These are phyloP conservation scores for Oryza longistaminata DNA, from an alignment of 176 grass and related monocot genomes.

Conservation along the genomic window DNA sequence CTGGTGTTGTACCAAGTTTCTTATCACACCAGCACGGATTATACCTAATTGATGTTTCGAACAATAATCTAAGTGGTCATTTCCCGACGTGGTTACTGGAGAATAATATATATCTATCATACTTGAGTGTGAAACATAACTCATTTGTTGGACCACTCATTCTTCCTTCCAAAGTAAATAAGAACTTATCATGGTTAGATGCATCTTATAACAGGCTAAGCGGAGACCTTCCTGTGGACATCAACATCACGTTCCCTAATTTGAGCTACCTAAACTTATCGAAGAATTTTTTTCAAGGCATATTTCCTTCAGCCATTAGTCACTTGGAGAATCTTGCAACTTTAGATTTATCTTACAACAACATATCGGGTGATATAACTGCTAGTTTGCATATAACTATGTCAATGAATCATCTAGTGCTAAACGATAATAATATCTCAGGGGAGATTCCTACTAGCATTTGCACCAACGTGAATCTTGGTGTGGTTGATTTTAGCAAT, in stretches of 20 bases:
- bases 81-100: conserved; percentile 39
- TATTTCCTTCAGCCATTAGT: neutral
- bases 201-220: conserved; percentile 19
- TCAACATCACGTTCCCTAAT: conserved; percentile 20
- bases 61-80: conserved; percentile 20
- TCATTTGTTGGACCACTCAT: conserved; percentile 17
- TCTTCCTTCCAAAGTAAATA: conserved; percentile 28
- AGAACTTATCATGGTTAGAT: conserved; percentile 1
- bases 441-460: conserved; percentile 19
- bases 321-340: neutral
- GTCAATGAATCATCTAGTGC: neutral
- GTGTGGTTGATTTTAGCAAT: neutral
- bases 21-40: conserved; percentile 29
- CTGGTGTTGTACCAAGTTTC: neutral
- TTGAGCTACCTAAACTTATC: neutral
- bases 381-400: neutral
- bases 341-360: conserved; percentile 43
- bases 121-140: conserved; percentile 6
- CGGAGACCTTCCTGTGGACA: neutral
- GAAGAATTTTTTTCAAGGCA: conserved; percentile 14
- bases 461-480: neutral
- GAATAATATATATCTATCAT: conserved; percentile 24
- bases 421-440: neutral
- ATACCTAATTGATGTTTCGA: conserved; percentile 26
- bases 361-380: conserved; percentile 5